A percentile compares a stretch with the other conserved stretches of the same genome.
phyloP scores from a whole-genome alignment of 2,329 filamentous ascomycete genomes.

The Lachnellula arida region DNA sequence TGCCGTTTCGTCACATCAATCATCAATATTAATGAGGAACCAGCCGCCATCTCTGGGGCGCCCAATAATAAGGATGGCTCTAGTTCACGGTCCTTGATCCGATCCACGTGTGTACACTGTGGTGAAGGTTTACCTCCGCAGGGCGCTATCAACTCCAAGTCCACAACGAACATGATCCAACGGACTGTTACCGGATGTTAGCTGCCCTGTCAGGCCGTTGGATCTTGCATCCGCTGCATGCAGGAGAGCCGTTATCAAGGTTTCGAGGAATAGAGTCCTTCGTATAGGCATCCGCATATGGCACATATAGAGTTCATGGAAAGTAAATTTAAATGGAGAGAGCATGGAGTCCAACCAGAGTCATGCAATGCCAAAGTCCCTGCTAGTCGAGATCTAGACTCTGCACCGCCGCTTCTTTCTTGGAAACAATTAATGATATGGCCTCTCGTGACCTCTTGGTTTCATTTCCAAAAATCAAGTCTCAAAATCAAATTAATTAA shows the following conservation, averaged over 20 bases:
- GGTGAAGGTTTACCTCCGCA: neutral
- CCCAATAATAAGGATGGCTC: neutral
- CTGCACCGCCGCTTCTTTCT: too few species aligned
- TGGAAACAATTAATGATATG: too few species aligned
- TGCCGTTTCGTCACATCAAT: slow-evolving; percentile 4
- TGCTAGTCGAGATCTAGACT: too few species aligned
- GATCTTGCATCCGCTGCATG: neutral
- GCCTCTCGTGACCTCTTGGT: too few species aligned
- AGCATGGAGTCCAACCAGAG: too few species aligned
- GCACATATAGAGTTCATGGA: too few species aligned
- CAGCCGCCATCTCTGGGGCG: neutral
- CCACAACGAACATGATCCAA: neutral
- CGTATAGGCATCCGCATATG: too few species aligned
- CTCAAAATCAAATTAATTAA: too few species aligned
- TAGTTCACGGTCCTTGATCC: neutral
- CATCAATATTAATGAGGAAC: neutral
- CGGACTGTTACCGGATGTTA: neutral
- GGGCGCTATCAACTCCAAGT: neutral
- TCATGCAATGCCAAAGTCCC: too few species aligned
- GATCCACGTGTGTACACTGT: neutral
- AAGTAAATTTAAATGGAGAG: too few species aligned
- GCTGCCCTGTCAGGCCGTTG: slow-evolving; percentile 5
- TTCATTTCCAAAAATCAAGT: too few species aligned
- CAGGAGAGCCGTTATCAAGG: neutral
- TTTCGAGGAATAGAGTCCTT: too few species aligned